Percentiles rank a stretch among this genome's conserved stretches.
Evolutionary conservation across 129 eudicot species (phyloP).

Genomic region (Flaveria linearis): DNA sequence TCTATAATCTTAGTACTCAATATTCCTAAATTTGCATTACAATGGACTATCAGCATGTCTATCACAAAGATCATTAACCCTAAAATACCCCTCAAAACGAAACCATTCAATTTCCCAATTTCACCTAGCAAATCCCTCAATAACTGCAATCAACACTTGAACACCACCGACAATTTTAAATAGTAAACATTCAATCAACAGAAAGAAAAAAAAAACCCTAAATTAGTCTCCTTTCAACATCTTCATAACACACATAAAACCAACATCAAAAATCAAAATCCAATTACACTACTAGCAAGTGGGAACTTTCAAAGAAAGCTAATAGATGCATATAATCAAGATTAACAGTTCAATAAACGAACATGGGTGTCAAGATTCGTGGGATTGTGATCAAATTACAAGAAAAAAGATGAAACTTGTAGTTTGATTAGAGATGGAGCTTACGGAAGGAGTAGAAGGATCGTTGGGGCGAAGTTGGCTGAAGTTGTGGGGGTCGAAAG

Average conservation of each 20-base stretch:
- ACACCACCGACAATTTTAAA: slow-evolving; percentile 1
- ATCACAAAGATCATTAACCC: slow-evolving; percentile 17
- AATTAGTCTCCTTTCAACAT: background rate
- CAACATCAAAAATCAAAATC: background rate
- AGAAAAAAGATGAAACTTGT: background rate
- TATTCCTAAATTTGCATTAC: background rate
- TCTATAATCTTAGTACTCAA: background rate
- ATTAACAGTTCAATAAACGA: too few relatives aligned
- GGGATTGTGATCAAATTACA: too few relatives aligned
- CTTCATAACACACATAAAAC: background rate
- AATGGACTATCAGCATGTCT: background rate
- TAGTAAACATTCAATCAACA: background rate
- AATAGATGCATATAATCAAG: too few relatives aligned
- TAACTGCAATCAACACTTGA: background rate
- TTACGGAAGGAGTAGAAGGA: slow-evolving; percentile 74
- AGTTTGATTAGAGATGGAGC: slow-evolving; percentile 20
- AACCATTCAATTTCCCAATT: background rate
- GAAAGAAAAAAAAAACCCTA: background rate
- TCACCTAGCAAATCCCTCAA: background rate
- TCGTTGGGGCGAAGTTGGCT: slow-evolving; percentile 74
- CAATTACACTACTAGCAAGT: too few relatives aligned
- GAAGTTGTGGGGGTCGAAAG: slow-evolving; percentile 77
- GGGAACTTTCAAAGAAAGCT: too few relatives aligned
- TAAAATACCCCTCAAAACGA: slow-evolving; percentile 3
- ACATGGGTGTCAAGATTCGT: too few relatives aligned